These are phyloP conservation scores for Colletotrichum kahawae DNA, from an alignment of 2,329 filamentous ascomycete species.

Conservation along the genomic window DNA sequence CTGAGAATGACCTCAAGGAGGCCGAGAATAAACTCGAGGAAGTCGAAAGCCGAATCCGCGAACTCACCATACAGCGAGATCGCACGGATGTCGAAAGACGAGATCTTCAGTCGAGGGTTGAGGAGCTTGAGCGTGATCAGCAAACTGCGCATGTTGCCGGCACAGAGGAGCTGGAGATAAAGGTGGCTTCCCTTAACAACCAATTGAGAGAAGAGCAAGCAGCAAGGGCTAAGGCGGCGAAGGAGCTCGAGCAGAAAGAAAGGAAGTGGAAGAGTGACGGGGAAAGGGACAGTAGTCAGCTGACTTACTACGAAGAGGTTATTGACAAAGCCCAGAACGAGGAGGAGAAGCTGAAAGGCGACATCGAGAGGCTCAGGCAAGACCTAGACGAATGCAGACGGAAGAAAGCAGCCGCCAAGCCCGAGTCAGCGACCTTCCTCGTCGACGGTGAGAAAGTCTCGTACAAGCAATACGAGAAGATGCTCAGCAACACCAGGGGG, in stretches of 20 bases:
- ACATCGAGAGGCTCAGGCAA: background rate
- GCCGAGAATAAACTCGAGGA: background rate
- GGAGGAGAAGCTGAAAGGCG: no score
- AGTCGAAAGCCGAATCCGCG: background rate
- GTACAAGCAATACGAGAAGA: background rate
- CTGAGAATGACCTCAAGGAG: background rate
- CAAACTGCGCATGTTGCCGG: background rate
- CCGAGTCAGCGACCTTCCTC: background rate
- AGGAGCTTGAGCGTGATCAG: background rate
- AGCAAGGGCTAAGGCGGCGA: background rate
- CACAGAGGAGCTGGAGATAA: background rate
- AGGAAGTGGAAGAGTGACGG: background rate
- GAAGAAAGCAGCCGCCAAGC: background rate
- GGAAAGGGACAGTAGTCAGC: no score
- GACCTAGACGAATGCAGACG: background rate
- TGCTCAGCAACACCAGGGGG: slow-evolving; percentile 6
- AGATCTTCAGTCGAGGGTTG: background rate
- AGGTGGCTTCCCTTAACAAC: background rate
- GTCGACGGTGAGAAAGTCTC: background rate
- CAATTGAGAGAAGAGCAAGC: background rate
- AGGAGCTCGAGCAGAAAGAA: background rate
- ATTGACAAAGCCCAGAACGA: no score
- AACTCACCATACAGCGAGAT: background rate
- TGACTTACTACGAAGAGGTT: no score
- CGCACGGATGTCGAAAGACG: background rate